These are phyloP conservation scores for Limnanthes douglasii DNA, from an alignment of 345 rosid genomes.

Conservation along the genomic window DNA sequence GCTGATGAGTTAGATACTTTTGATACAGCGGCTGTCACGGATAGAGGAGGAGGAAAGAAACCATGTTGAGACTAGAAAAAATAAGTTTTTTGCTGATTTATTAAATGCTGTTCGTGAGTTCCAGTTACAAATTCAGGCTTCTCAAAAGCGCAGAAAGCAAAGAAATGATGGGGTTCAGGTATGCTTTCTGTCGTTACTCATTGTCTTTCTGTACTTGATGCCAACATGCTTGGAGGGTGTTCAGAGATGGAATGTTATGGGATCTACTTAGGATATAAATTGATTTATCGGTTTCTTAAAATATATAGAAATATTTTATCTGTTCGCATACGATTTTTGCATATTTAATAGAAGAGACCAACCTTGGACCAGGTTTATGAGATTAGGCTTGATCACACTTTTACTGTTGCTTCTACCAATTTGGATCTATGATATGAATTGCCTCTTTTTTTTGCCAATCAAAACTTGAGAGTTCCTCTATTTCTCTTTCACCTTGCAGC, in stretches of 20 bases:
- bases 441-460: no score
- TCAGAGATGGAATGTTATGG: background rate
- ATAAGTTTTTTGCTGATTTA: slow-evolving; percentile 77
- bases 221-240: background rate
- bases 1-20: slow-evolving; percentile 10
- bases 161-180: slow-evolving; percentile 94
- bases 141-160: slow-evolving; percentile 85
- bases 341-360: no score
- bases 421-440: no score
- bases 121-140: slow-evolving; percentile 66
- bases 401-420: no score
- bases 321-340: background rate
- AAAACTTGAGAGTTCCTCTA: no score
- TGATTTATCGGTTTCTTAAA: no score
- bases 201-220: background rate
- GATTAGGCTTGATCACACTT: no score
- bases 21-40: slow-evolving; percentile 69
- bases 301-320: background rate
- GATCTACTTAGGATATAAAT: no score
- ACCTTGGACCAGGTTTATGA: no score
- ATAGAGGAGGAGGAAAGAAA: slow-evolving; percentile 82
- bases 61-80: slow-evolving; percentile 61
- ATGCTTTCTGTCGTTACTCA: slow-evolving; percentile 6
- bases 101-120: slow-evolving; percentile 87
- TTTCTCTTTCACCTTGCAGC: no score